Percentiles rank a stretch among this genome's conserved stretches.
Conservation (phyloP, 192 early-diverging fungal genomes). For the Phlyctochytrium arcticum region DNA sequence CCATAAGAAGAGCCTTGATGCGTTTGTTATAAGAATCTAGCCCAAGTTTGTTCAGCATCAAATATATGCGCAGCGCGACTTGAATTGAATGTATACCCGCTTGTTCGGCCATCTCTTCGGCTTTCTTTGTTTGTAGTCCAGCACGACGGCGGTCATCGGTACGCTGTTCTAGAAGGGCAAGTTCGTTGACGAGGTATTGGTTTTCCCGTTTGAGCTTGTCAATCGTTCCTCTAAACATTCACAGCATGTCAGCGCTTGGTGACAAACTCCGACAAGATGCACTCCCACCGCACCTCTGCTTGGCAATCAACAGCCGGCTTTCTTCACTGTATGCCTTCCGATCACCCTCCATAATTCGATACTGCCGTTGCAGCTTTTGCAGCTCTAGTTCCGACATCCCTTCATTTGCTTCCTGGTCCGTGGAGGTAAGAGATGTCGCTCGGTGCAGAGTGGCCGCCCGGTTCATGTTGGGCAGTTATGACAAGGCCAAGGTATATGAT, state of each 20-base stretch:
- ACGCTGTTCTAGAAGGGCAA: conserved; percentile 42
- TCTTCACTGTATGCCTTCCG: conserved; percentile 59
- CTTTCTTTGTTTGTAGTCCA: conserved; percentile 48
- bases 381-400: conserved; percentile 54
- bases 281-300: conserved; percentile 43
- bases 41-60: not conserved
- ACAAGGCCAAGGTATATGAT: too few relatives aligned
- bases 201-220: conserved; percentile 51
- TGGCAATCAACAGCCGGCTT: conserved; percentile 45
- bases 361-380: conserved; percentile 51
- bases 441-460: conserved; percentile 27
- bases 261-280: too few relatives aligned
- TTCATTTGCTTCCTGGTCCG: conserved; percentile 49
- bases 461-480: conserved; percentile 30
- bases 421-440: conserved; percentile 32
- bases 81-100: conserved; percentile 27
- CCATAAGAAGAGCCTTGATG: conserved; percentile 33
- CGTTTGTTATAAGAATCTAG: conserved; percentile 40
- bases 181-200: conserved; percentile 45
- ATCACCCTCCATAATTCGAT: conserved; percentile 58
- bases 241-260: too few relatives aligned
- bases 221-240: conserved; percentile 37
- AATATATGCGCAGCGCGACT: not conserved
- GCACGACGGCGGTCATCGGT: conserved; percentile 41
- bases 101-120: conserved; percentile 47